Percentiles rank a stretch among this genome's conserved stretches.
phyloP scores from a whole-genome alignment of 2,329 filamentous ascomycete species.

The Macrophomina tecta region DNA sequence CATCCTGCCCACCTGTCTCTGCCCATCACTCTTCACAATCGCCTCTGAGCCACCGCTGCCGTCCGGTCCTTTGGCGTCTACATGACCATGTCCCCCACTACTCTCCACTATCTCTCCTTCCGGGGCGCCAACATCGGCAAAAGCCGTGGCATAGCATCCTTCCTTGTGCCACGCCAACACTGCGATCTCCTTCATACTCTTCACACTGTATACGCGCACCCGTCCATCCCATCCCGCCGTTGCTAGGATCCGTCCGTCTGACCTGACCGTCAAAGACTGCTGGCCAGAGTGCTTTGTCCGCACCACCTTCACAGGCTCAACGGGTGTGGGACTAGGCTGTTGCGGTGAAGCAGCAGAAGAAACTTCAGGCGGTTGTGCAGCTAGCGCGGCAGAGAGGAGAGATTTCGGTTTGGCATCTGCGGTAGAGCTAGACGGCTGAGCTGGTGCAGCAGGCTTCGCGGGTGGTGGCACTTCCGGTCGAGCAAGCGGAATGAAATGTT shows the following conservation, averaged over 20 bases:
- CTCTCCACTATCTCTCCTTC: constrained; percentile 2
- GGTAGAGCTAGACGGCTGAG: not conserved
- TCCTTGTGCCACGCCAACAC: constrained; percentile 94
- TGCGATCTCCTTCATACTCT: constrained; percentile 83
- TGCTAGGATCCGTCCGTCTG: constrained; percentile 81
- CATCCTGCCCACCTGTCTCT: constrained; percentile 14
- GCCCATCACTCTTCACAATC: constrained; percentile 26
- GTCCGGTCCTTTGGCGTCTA: not conserved
- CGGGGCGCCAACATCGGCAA: constrained; percentile 58
- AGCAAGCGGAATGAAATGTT: constrained; percentile 62
- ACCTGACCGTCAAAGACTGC: constrained; percentile 77
- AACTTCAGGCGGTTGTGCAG: constrained; percentile 54
- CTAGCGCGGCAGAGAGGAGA: constrained; percentile 5
- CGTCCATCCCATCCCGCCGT: constrained; percentile 93
- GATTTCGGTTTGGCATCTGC: constrained; percentile 5
- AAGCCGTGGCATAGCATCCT: constrained; percentile 81
- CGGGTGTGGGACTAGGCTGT: constrained; percentile 48
- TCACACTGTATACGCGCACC: constrained; percentile 79
- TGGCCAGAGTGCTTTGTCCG: constrained; percentile 92
- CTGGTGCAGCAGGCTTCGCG: not conserved
- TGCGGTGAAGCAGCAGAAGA: constrained; percentile 22
- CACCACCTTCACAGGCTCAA: constrained; percentile 53
- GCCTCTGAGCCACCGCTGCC: constrained; percentile 24
- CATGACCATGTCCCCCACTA: constrained; percentile 7
- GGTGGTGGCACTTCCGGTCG: constrained; percentile 17